A percentile compares a stretch with the other conserved stretches of the same genome.
These are phyloP conservation scores for Saccharomycopsis sp. DNA, from an alignment of 805 yeast genomes.

Conservation along the genomic window DNA sequence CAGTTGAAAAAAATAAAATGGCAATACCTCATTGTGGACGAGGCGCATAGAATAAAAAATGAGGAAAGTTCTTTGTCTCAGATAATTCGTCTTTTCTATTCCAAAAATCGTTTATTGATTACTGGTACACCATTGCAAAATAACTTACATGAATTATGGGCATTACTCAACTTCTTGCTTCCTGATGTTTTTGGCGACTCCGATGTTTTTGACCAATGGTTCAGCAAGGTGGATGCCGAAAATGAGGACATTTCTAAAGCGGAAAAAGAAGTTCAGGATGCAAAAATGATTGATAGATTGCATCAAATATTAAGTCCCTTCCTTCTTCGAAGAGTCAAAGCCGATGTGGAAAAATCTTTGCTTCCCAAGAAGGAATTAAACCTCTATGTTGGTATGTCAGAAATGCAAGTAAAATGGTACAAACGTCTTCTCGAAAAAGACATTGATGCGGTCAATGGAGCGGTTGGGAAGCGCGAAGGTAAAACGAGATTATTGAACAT, in stretches of 20 bases:
- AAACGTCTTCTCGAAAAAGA: conserved; percentile 83
- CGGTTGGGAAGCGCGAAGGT: conserved; percentile 87
- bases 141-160: conserved; percentile 95
- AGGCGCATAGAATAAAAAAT: conserved; percentile 94
- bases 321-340: conserved; percentile 77
- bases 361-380: conserved; percentile 88
- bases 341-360: conserved; percentile 87
- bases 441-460: conserved; percentile 94
- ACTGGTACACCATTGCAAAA: conserved; percentile 97
- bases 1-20: conserved; percentile 76
- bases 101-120: conserved; percentile 75
- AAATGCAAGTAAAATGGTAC: conserved; percentile 93
- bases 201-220: conserved; percentile 88
- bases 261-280: conserved; percentile 53
- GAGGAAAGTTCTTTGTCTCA: conserved; percentile 90
- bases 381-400: conserved; percentile 89
- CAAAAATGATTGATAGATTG: conserved; percentile 76
- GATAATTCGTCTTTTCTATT: conserved; percentile 81
- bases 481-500: conserved; percentile 86
- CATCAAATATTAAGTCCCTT: conserved; percentile 88
- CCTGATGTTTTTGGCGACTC: conserved; percentile 96
- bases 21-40: conserved; percentile 93
- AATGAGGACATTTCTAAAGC: conserved; percentile 55
- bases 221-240: conserved; percentile 42
- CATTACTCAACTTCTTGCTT: conserved; percentile 75